phyloP scores from a whole-genome alignment of 345 rosid species.

The Lepidium didymum region DNA sequence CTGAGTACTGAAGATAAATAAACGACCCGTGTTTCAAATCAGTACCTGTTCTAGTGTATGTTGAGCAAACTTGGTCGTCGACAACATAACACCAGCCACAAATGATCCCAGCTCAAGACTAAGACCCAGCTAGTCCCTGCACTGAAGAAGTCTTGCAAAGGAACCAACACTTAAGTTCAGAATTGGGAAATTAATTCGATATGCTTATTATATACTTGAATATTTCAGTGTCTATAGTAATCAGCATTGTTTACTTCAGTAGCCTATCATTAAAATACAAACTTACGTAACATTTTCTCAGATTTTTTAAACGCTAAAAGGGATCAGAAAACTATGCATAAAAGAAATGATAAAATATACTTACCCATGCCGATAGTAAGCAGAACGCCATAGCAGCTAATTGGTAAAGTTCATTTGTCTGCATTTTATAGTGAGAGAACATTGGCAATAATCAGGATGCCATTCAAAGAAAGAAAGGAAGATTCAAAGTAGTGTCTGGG shows the following conservation, averaged over 20 bases:
- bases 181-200: background rate
- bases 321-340: background rate
- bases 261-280: background rate
- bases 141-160: slow-evolving; percentile 55
- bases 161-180: slow-evolving; percentile 13
- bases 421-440: slow-evolving; percentile 27
- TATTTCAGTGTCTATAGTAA: background rate
- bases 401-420: slow-evolving; percentile 99
- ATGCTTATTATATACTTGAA: background rate
- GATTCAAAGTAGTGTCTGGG: background rate
- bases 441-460: background rate
- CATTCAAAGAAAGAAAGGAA: background rate
- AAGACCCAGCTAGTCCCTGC: slow-evolving; percentile 99
- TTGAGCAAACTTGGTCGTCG: slow-evolving; percentile 90
- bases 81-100: slow-evolving; percentile 98
- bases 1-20: background rate
- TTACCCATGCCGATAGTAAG: slow-evolving; percentile 98
- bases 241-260: background rate
- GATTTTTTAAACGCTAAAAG: background rate
- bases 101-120: slow-evolving; percentile 99
- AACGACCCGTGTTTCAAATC: background rate
- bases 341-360: slow-evolving; percentile 23
- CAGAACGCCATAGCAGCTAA: slow-evolving; percentile 99
- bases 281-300: background rate
- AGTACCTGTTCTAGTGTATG: slow-evolving; percentile 95